Conservation (phyloP, 495 filamentous ascomycete genomes). For the Corynascus novoguineensis region DNA sequence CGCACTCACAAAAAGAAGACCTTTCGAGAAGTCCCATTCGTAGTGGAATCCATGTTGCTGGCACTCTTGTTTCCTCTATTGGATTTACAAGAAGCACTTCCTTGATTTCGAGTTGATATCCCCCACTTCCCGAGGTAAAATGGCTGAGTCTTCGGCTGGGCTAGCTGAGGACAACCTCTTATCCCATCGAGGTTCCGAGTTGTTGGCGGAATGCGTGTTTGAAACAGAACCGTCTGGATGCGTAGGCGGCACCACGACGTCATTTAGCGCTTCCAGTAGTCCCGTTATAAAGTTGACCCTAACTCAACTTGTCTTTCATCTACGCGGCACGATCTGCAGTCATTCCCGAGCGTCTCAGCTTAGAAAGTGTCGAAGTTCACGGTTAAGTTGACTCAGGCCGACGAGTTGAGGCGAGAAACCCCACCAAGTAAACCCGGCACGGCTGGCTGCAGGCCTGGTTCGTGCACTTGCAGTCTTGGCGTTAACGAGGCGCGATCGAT, state of each 20-base stretch:
- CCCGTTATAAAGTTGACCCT: neutral
- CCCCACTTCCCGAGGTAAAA: too few relatives aligned
- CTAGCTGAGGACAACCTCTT: too few relatives aligned
- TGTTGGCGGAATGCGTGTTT: too few relatives aligned
- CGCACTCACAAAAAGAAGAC: constrained; percentile 46
- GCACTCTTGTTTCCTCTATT: too few relatives aligned
- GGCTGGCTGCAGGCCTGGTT: neutral
- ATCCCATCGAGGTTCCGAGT: too few relatives aligned
- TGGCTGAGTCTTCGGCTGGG: too few relatives aligned
- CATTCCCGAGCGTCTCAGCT: neutral
- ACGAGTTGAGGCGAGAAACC: neutral
- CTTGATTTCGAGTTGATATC: too few relatives aligned
- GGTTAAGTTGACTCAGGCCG: constrained; percentile 1
- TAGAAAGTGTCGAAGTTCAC: neutral
- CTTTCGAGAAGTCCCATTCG: constrained; percentile 21
- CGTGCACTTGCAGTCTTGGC: neutral
- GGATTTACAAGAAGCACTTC: too few relatives aligned
- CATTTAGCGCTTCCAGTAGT: too few relatives aligned
- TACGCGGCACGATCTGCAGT: neutral
- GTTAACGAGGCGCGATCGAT: neutral
- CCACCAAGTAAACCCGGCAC: neutral
- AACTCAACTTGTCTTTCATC: neutral
- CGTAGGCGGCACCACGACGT: too few relatives aligned
- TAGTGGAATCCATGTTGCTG: neutral
- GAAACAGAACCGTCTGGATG: too few relatives aligned